These are phyloP conservation scores for Paracoccidioides brasiliensis DNA, from an alignment of 2,329 filamentous ascomycete species.

Conservation along the genomic window DNA sequence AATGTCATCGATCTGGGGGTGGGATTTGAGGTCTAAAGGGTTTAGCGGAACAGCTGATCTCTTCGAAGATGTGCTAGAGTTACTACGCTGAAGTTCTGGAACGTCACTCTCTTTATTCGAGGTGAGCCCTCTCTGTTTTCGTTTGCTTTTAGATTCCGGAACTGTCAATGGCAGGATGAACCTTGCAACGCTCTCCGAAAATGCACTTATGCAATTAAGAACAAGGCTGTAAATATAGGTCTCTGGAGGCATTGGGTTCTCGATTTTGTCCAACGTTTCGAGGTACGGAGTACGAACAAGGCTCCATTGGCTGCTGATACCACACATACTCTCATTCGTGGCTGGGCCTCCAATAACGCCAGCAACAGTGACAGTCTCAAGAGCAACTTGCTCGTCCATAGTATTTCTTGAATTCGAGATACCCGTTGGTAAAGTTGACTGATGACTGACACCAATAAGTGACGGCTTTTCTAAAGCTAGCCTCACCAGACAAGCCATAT, in stretches of 20 bases:
- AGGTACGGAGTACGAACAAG: constrained; percentile 74
- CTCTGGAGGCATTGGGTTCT: constrained; percentile 70
- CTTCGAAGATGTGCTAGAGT: constrained; percentile 12
- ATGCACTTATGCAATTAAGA: constrained; percentile 72
- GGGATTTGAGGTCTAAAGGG: constrained; percentile 61
- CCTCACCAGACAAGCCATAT: constrained; percentile 81
- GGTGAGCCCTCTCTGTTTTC: constrained; percentile 25
- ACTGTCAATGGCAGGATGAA: constrained; percentile 87
- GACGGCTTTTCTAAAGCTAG: constrained; percentile 81
- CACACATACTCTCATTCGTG: constrained; percentile 52
- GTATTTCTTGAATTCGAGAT: constrained; percentile 43
- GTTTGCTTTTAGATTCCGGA: constrained; percentile 50
- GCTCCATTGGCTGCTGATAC: constrained; percentile 88
- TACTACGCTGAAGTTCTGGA: constrained; percentile 17
- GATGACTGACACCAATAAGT: constrained; percentile 76
- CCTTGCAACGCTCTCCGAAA: constrained; percentile 86
- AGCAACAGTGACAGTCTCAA: constrained; percentile 76
- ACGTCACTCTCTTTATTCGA: constrained; percentile 25
- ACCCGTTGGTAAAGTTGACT: constrained; percentile 67
- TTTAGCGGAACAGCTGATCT: constrained; percentile 52
- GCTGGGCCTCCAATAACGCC: constrained; percentile 70
- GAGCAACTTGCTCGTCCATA: constrained; percentile 67
- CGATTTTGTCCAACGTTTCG: constrained; percentile 85
- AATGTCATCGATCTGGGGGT: constrained; percentile 58
- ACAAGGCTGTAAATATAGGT: constrained; percentile 89